Percentiles rank a stretch among this genome's conserved stretches.
phyloP scores from a whole-genome alignment of 495 filamentous ascomycete species.

The Opeltia flavorubescens region DNA sequence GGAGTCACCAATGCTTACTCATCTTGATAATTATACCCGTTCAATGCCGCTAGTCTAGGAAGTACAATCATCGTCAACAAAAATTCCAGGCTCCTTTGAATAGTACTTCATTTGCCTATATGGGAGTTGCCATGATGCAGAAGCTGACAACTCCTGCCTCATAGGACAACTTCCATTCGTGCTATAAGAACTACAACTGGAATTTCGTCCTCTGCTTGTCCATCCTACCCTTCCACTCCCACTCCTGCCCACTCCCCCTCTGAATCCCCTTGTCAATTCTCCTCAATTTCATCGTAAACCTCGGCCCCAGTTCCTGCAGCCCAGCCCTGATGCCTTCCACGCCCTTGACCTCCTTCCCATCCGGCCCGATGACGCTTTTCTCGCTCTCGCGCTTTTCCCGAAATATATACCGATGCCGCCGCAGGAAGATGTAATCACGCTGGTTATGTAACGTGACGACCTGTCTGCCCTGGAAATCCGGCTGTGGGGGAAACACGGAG shows the following conservation, averaged over 20 bases:
- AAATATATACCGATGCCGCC: slow-evolving; percentile 84
- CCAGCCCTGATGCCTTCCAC: slow-evolving; percentile 73
- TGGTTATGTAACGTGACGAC: slow-evolving; percentile 91
- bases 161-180: no score
- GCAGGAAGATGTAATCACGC: slow-evolving; percentile 88
- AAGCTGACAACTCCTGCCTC: no score
- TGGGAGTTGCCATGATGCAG: no score
- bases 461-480: slow-evolving; percentile 71
- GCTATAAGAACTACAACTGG: slow-evolving; percentile 68
- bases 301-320: slow-evolving; percentile 71
- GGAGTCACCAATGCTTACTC: no score
- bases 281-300: slow-evolving; percentile 77
- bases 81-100: no score
- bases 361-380: slow-evolving; percentile 69
- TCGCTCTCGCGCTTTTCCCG: slow-evolving; percentile 72
- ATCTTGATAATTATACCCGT: no score
- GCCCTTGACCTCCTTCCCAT: slow-evolving; percentile 76
- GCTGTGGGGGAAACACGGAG: slow-evolving; percentile 65
- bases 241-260: slow-evolving; percentile 66
- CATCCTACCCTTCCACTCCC: slow-evolving; percentile 89
- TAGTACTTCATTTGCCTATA: no score
- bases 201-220: slow-evolving; percentile 91
- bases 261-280: slow-evolving; percentile 86
- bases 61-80: no score
- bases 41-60: no score